Conservation (phyloP, 352 stramenopile species). For the Peronospora farinosa region DNA sequence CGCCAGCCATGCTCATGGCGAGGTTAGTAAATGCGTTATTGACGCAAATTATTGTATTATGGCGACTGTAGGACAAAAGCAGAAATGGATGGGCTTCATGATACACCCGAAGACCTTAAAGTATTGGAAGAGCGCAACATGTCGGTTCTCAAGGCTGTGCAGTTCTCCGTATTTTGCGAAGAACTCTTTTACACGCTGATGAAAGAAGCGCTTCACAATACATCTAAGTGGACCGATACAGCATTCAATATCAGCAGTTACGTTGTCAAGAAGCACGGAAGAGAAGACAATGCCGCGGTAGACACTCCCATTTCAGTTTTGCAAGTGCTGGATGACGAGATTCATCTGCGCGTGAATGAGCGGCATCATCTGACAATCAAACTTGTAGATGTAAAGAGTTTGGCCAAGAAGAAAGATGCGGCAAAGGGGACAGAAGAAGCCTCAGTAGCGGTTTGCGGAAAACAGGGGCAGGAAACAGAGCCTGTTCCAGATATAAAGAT, state of each 20-base stretch:
- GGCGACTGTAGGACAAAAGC: conserved; percentile 36
- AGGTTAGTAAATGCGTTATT: neutral
- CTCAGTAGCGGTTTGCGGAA: conserved; percentile 1
- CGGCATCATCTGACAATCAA: conserved; percentile 65
- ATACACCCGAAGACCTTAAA: conserved; percentile 57
- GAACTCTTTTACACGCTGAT: conserved; percentile 81
- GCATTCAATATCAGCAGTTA: conserved; percentile 65
- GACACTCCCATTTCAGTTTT: conserved; percentile 53
- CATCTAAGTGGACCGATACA: conserved; percentile 61
- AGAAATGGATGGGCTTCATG: conserved; percentile 50
- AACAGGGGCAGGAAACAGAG: conserved; percentile 14
- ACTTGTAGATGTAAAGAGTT: conserved; percentile 55
- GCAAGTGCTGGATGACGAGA: conserved; percentile 77
- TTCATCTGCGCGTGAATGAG: conserved; percentile 71
- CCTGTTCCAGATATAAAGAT: conserved; percentile 21
- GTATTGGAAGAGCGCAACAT: conserved; percentile 61
- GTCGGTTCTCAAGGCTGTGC: conserved; percentile 66
- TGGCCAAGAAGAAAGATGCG: conserved; percentile 18
- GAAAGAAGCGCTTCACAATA: conserved; percentile 65
- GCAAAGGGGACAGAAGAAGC: conserved; percentile 1
- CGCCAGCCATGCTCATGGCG: neutral
- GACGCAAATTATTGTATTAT: neutral
- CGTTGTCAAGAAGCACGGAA: conserved; percentile 38
- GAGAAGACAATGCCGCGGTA: conserved; percentile 19
- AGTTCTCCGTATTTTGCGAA: conserved; percentile 85